Conservation (phyloP, 306 rosid species). For the Begonia loranthoides region DNA sequence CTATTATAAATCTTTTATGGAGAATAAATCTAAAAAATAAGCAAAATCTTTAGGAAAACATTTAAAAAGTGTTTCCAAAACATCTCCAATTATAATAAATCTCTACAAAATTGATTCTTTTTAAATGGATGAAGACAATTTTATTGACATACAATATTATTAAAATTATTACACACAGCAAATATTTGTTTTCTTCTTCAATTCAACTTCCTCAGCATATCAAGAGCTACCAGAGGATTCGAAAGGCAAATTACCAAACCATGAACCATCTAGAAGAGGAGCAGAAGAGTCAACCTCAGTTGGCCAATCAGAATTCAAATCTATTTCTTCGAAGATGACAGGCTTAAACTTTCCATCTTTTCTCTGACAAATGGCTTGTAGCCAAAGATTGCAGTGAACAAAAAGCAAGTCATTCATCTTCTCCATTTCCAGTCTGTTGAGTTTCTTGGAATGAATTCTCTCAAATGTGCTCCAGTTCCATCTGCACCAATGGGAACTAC, state of each 20-base stretch:
- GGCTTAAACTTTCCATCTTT: conserved; percentile 31
- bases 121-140: no score
- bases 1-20: no score
- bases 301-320: conserved; percentile 55
- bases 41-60: no score
- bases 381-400: conserved; percentile 64
- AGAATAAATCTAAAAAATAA: no score
- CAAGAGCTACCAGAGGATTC: conserved; percentile 26
- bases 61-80: no score
- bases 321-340: conserved; percentile 40
- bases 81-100: no score
- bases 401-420: conserved; percentile 42
- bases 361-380: conserved; percentile 23
- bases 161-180: no score
- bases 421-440: conserved; percentile 27
- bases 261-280: conserved; percentile 49
- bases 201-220: conserved; percentile 4
- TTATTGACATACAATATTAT: no score
- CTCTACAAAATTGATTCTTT: no score
- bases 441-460: conserved; percentile 32
- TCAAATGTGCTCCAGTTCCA: conserved; percentile 57
- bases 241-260: conserved; percentile 41
- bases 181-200: neutral
- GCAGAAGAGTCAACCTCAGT: conserved; percentile 36
- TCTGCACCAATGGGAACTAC: conserved; percentile 52